Percentiles rank a stretch among this genome's conserved stretches.
Evolutionary conservation across 768 basidiomycete species (phyloP).

Genomic region (Tricholoma bakamatsutake): DNA sequence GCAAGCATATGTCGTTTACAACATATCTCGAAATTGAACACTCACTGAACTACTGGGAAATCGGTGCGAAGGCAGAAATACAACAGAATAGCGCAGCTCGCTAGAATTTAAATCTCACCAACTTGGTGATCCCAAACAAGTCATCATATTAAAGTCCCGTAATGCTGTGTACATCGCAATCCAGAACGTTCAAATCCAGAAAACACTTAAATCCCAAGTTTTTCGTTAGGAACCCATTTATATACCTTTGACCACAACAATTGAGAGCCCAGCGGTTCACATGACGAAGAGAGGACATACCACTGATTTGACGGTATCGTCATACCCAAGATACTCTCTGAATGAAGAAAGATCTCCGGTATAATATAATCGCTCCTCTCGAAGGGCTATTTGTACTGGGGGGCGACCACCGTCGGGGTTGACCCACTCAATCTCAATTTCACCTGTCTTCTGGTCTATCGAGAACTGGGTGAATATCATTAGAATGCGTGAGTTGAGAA

Average conservation of each 20-base stretch:
- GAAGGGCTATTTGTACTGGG: constrained; percentile 11
- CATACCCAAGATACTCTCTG: constrained; percentile 4
- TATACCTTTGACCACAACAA: constrained; percentile 5
- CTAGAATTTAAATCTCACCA: background rate
- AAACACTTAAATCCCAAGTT: background rate
- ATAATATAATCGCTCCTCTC: constrained; percentile 16
- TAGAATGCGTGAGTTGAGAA: background rate
- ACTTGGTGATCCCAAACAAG: background rate
- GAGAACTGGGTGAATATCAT: constrained; percentile 11
- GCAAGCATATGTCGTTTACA: no score
- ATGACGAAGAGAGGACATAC: constrained; percentile 4
- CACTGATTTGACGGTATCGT: constrained; percentile 6
- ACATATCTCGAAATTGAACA: no score
- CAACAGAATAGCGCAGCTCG: background rate
- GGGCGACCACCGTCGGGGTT: constrained; percentile 16
- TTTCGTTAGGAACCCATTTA: constrained; percentile 3
- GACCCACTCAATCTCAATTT: constrained; percentile 18
- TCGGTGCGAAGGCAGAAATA: no score
- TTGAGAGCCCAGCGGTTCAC: constrained; percentile 6
- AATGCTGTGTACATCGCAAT: background rate
- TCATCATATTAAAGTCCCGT: background rate
- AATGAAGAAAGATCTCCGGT: constrained; percentile 16
- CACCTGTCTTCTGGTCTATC: constrained; percentile 7
- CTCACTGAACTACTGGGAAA: no score
- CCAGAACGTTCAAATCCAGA: background rate